A percentile compares a stretch with the other conserved stretches of the same genome.
Evolutionary conservation across 2,329 filamentous ascomycete species (phyloP).

Genomic region (Hortaea werneckii): DNA sequence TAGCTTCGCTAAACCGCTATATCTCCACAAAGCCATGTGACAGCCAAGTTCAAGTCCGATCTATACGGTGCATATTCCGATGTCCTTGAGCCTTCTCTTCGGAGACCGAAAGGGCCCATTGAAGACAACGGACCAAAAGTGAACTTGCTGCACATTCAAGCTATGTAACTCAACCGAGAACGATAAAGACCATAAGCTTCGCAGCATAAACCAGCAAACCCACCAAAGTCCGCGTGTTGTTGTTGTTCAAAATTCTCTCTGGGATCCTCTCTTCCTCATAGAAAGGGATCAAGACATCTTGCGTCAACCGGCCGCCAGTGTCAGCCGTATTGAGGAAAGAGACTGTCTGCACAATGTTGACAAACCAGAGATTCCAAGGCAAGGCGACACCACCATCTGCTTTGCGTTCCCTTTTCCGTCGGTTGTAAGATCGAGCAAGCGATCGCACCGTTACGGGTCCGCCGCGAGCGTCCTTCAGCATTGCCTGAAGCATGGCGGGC

Average conservation of each 20-base stretch:
- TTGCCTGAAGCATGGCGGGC: slow-evolving; percentile 20
- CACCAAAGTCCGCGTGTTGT: too few relatives aligned
- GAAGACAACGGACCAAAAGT: too few relatives aligned
- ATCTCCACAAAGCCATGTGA: too few relatives aligned
- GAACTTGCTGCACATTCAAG: too few relatives aligned
- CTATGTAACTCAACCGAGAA: too few relatives aligned
- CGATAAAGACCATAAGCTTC: too few relatives aligned
- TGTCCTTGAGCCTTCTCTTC: too few relatives aligned
- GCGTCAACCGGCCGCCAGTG: slow-evolving; percentile 14
- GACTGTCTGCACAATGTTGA: slow-evolving; percentile 3
- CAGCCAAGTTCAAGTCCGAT: too few relatives aligned
- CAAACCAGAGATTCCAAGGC: slow-evolving; percentile 19
- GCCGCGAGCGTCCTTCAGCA: slow-evolving; percentile 23
- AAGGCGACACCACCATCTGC: slow-evolving; percentile 22
- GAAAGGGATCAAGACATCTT: slow-evolving; percentile 15
- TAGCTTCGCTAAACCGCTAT: too few relatives aligned
- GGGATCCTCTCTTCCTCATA: slow-evolving; percentile 26
- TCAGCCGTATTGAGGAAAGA: slow-evolving; percentile 18
- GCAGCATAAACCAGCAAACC: too few relatives aligned
- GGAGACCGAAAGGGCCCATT: too few relatives aligned
- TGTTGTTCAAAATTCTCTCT: slow-evolving; percentile 4
- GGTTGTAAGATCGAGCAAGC: slow-evolving; percentile 16
- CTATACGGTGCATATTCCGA: too few relatives aligned
- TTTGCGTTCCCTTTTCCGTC: slow-evolving; percentile 14
- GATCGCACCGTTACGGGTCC: slow-evolving; percentile 16